phyloP scores from a whole-genome alignment of 768 basidiomycete genomes.

The Calocera cornea region DNA sequence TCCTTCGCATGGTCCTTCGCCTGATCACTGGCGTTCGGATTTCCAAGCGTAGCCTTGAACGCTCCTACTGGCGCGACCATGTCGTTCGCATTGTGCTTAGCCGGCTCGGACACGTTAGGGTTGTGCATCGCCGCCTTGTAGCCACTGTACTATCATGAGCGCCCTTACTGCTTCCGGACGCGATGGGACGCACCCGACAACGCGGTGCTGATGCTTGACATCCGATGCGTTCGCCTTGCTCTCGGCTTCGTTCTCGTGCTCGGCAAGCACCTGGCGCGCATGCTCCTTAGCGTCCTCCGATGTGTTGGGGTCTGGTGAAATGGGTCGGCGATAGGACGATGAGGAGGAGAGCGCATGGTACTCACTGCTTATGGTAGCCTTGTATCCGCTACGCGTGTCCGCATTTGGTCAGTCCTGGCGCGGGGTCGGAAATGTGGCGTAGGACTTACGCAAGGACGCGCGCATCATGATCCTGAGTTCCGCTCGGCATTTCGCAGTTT shows the following conservation, averaged over 20 bases:
- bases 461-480: neutral
- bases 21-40: neutral
- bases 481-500: neutral
- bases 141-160: neutral
- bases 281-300: slow-evolving; percentile 14
- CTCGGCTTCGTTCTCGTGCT: neutral
- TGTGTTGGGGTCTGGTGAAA: slow-evolving; percentile 1
- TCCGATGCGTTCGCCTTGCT: neutral
- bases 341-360: neutral
- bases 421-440: neutral
- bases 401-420: neutral
- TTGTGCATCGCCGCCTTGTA: neutral
- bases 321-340: neutral
- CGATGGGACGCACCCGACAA: neutral
- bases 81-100: neutral
- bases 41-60: neutral
- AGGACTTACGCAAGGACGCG: neutral
- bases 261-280: slow-evolving; percentile 10
- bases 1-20: neutral
- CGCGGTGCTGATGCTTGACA: neutral
- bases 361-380: neutral
- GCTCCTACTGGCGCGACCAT: neutral
- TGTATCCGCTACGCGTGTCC: neutral
- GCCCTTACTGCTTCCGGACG: neutral
- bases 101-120: neutral